Evolutionary conservation across 2,329 filamentous ascomycete species (phyloP).

Genomic region (Fusarium nygamai): DNA sequence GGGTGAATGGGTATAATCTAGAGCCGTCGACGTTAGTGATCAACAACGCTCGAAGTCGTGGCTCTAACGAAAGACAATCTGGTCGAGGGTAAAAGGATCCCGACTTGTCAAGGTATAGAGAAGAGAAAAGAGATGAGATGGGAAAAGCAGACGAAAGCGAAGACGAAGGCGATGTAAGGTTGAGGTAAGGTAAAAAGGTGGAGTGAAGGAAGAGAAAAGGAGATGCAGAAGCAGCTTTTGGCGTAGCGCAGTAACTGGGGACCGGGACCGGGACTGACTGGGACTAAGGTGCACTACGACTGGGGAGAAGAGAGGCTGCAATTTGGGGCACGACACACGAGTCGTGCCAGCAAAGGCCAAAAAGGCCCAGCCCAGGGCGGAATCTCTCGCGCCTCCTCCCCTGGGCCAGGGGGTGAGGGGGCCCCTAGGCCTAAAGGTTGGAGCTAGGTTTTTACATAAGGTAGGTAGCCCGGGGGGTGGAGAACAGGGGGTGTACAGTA

Average conservation of each 20-base stretch:
- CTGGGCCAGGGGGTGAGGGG: conserved; percentile 43
- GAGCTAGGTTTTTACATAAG: conserved; percentile 2
- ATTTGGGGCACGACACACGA: conserved; percentile 47
- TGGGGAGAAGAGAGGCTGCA: conserved; percentile 39
- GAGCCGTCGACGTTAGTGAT: conserved; percentile 27
- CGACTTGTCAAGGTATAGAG: conserved; percentile 34
- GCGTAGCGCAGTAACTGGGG: conserved; percentile 39
- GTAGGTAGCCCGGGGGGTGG: conserved; percentile 27
- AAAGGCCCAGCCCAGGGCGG: conserved; percentile 44
- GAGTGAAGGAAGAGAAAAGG: conserved; percentile 46
- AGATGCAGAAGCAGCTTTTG: conserved; percentile 45
- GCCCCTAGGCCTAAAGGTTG: conserved; percentile 19
- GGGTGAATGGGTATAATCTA: conserved; percentile 9
- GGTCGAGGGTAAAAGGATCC: conserved; percentile 19
- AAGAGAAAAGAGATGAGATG: conserved; percentile 37
- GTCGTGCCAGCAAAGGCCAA: conserved; percentile 45
- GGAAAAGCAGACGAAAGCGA: conserved; percentile 30
- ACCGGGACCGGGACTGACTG: not conserved
- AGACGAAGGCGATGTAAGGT: conserved; percentile 37
- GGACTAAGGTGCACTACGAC: not conserved
- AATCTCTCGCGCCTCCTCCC: conserved; percentile 46
- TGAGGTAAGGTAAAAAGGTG: conserved; percentile 33
- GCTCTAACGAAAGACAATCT: conserved; percentile 32
- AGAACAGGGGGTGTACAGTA: conserved; percentile 23
- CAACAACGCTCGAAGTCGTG: conserved; percentile 33